Evolutionary conservation across 805 yeast species (phyloP).

Genomic region (Metschnikowia noctiluminum): DNA sequence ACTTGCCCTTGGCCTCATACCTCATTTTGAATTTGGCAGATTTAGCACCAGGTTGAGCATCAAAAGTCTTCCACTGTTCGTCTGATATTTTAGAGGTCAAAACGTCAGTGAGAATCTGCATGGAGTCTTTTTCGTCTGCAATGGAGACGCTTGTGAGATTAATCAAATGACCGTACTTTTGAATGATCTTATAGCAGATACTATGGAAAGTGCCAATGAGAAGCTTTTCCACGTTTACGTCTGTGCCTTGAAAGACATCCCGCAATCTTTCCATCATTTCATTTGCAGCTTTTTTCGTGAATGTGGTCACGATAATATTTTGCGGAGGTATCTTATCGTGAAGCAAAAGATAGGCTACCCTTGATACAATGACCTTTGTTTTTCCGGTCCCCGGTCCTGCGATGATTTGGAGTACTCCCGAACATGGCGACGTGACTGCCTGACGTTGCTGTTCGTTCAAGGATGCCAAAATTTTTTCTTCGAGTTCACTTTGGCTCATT

Average conservation of each 20-base stretch:
- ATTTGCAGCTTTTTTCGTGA: constrained; percentile 87
- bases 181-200: constrained; percentile 61
- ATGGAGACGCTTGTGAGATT: constrained; percentile 48
- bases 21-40: constrained; percentile 11
- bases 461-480: constrained; percentile 12
- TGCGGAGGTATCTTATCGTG: constrained; percentile 53
- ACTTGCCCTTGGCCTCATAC: constrained; percentile 16
- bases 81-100: constrained; percentile 24
- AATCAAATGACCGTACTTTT: constrained; percentile 49
- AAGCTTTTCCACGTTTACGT: constrained; percentile 42
- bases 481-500: constrained; percentile 1
- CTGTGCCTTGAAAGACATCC: constrained; percentile 28
- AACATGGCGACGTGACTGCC: constrained; percentile 37
- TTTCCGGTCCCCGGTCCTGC: constrained; percentile 73
- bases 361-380: constrained; percentile 74
- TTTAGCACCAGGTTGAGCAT: constrained; percentile 16
- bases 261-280: constrained; percentile 72
- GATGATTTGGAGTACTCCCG: constrained; percentile 44
- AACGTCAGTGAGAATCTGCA: constrained; percentile 43
- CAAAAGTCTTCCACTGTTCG: constrained; percentile 18
- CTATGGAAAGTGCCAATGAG: constrained; percentile 90
- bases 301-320: constrained; percentile 78
- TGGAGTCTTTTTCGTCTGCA: constrained; percentile 63
- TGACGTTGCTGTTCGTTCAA: constrained; percentile 40
- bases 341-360: constrained; percentile 69